A percentile compares a stretch with the other conserved stretches of the same genome.
Evolutionary conservation across 2,329 filamentous ascomycete species (phyloP).

Genomic region (Cladosporium sp.): DNA sequence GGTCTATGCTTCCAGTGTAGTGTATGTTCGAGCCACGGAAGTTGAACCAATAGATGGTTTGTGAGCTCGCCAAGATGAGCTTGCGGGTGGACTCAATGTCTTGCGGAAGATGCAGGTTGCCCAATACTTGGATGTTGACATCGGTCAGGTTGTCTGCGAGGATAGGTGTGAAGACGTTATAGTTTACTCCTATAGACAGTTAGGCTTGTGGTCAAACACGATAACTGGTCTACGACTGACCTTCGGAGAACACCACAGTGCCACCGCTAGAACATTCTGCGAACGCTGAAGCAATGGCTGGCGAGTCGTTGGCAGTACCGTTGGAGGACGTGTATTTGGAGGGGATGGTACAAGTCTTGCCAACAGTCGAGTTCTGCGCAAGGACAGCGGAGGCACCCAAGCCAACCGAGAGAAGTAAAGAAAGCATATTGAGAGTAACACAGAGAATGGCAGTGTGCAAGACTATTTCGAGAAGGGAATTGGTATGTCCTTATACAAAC

Average conservation of each 20-base stretch:
- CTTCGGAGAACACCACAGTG: conserved; percentile 40
- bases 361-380: conserved; percentile 5
- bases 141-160: conserved; percentile 43
- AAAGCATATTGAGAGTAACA: background rate
- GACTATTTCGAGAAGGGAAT: background rate
- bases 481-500: background rate
- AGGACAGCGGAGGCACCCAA: conserved; percentile 2
- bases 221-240: background rate
- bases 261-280: conserved; percentile 38
- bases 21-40: conserved; percentile 38
- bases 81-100: conserved; percentile 42
- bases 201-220: background rate
- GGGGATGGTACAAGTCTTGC: conserved; percentile 22
- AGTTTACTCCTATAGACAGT: conserved; percentile 38
- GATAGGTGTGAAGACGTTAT: conserved; percentile 46
- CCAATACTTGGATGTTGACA: conserved; percentile 45
- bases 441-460: background rate
- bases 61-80: conserved; percentile 31
- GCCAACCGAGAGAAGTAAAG: conserved; percentile 1
- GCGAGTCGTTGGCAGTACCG: conserved; percentile 43
- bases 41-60: conserved; percentile 42
- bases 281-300: conserved; percentile 41
- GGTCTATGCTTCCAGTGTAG: conserved; percentile 38
- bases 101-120: conserved; percentile 47
- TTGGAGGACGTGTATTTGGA: conserved; percentile 36